Base-by-base conservation (phyloP, 1,284 basidiomycete species). In the Wallemia ichthyophaga region DNA sequence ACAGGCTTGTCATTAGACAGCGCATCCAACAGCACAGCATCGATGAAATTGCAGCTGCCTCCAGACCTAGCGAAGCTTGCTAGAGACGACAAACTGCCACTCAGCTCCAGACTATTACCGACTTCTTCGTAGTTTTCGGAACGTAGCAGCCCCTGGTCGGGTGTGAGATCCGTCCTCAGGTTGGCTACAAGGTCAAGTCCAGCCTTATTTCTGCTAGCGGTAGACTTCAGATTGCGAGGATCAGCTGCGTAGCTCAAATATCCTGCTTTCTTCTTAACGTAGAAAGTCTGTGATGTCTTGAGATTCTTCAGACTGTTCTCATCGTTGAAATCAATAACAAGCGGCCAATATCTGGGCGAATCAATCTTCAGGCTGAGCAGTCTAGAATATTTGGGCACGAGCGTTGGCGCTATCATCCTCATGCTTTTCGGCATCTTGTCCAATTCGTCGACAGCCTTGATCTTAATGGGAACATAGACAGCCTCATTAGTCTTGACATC, bases 211-310 rank as follows among this genome's bases (percentile, higher is more conserved):
- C 37, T 48, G n/a, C 37, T 48, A 11, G 37, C 37, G 3, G 37
- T 48, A 5, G 37, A 48, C 37, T 48, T 48, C 5, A 48, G n/a
- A 48, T 48, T 48, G 5, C 84, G 79, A 0, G 91, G 86, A 70
- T 96, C 92, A 64, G 87, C 83, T 13, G 81, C 80, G 66, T 96
- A 96, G 67, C 85, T 85, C 55, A 95, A 73, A 69, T 89, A 91
- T 0, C 88, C 89, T 0, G 86, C 83, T 55, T 86, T 78, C 23
- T 91, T 81, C 70, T 96, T 92, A 60, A 96, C 91, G 64, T 79
- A 88, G 23, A 95, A 73, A 0, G 84, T 91, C 63, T 86, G 82
- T 21, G 37, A 48, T 60, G 76, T 82, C 53, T 73, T 75, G 28
- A 91, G 70, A 27, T 94, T 75, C 5, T 75, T 74, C 48, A 77